phyloP scores from a whole-genome alignment of 805 yeast genomes.

The Vanderwaltozyma tropicalis region DNA sequence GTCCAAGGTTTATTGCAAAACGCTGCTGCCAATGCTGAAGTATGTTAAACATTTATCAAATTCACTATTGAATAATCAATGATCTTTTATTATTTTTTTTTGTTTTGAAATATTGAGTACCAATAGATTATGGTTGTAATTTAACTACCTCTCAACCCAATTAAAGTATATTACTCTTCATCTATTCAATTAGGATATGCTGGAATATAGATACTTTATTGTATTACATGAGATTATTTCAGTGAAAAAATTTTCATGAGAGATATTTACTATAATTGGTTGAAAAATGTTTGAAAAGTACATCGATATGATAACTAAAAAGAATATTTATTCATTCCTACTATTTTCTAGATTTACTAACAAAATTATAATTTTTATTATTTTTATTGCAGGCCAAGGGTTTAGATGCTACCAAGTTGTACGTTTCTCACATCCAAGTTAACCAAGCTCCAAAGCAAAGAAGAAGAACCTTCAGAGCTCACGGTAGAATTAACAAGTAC shows the following conservation, averaged over 20 bases:
- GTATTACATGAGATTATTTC: no score
- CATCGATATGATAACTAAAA: no score
- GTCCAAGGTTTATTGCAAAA: conserved; percentile 89
- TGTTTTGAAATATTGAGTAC: no score
- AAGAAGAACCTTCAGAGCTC: conserved; percentile 99
- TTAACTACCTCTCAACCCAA: no score
- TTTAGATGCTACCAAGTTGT: conserved; percentile 87
- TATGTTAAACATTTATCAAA: conserved; percentile 28
- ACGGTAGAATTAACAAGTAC: conserved; percentile 99
- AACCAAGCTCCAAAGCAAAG: conserved; percentile 99
- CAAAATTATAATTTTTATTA: background rate
- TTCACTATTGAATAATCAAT: no score
- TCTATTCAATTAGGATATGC: no score
- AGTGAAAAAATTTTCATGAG: no score
- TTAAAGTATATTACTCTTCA: no score
- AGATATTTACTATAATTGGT: no score
- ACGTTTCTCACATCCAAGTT: conserved; percentile 97
- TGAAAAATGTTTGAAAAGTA: no score
- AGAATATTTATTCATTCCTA: background rate
- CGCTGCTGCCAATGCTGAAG: conserved; percentile 98
- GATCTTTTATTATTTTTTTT: conserved; percentile 1
- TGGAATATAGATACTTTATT: no score
- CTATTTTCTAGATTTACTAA: background rate
- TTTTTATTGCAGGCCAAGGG: conserved; percentile 61
- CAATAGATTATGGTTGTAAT: no score